Evolutionary conservation across 257 asterid species (phyloP), one percentile per base, ranked within the genome.

Genomic region (Solanum virginianum): DNA sequence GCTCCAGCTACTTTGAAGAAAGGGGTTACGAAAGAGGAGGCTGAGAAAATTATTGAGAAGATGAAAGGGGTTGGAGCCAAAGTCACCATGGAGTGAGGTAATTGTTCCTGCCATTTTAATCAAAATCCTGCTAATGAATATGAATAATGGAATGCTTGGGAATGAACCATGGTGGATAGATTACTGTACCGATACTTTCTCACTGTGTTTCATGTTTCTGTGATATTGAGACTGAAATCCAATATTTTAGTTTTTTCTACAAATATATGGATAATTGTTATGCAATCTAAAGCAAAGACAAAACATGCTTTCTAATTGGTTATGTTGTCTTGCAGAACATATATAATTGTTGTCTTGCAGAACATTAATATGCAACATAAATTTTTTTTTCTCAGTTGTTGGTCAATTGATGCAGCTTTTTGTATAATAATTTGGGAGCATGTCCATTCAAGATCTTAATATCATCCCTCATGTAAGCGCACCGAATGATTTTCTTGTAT

Each of bases 21-120:
- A 87, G 99, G 99, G n/a, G 97, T 95, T 62, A 86, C 95, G 1
- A 95, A 94, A 88, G 99, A 92, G n/a, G 99, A 94, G 81, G 99
- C 93, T 0, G 98, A 92, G 89, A 94, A 94, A 90, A 94, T 95
- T 84, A 91, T 95, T 8, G 94, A 84, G 92, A 95, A 95, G 91
- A 86, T 95, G 97, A 94, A 93, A 90, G 97, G 77, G 60, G 88
- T 91, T 75, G 99, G 99, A 20, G 99, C 99, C 0, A 92, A 91
- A 86, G 97, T 95, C 79, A 86, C 86, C 43, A 91, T 94, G 97
- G 99, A 94, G 85, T 95, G 95, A 95, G 94, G 97, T 92, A 89
- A 85, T 82, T 81, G 84, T 81, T 74, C 59, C 22, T 72, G 55
- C 69, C 69, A 26, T 7, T 69, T 81, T 24, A 47, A 75, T 49